Evolutionary conservation across 345 rosid genomes (phyloP).

Genomic region (Rhodomyrtus tomentosa): DNA sequence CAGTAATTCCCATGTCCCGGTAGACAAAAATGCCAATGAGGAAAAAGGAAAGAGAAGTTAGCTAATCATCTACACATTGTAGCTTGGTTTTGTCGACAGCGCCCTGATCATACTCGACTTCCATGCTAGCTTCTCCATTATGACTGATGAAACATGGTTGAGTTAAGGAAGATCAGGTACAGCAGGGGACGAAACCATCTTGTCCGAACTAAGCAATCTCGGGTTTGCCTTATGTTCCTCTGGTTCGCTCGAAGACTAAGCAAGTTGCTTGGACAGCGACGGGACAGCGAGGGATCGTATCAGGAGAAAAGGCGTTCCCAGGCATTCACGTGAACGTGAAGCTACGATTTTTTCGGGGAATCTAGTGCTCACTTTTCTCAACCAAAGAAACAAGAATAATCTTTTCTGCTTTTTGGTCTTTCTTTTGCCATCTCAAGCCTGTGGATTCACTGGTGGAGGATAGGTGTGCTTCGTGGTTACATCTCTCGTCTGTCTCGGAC

Average conservation of each 20-base stretch:
- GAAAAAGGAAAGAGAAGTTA: background rate
- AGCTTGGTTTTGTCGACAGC: slow-evolving; percentile 33
- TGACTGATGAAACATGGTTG: slow-evolving; percentile 55
- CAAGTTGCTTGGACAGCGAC: background rate
- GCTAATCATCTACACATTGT: background rate
- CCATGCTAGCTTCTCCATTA: slow-evolving; percentile 41
- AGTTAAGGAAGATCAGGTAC: slow-evolving; percentile 60
- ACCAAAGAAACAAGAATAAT: background rate
- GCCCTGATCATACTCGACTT: slow-evolving; percentile 33
- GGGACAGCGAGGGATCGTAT: background rate
- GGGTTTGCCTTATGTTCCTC: background rate
- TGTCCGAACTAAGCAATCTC: background rate
- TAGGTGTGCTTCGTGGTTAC: background rate
- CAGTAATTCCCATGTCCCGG: background rate
- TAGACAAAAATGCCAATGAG: background rate
- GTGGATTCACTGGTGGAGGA: background rate
- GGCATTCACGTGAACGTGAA: background rate
- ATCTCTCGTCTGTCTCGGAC: background rate
- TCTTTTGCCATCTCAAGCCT: background rate
- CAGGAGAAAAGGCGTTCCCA: background rate
- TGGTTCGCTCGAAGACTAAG: background rate
- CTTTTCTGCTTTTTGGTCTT: background rate
- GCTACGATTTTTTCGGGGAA: background rate
- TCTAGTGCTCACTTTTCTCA: background rate
- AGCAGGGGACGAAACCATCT: background rate